Evolutionary conservation across 495 filamentous ascomycete genomes (phyloP).

Genomic region (Penicillium soppii): DNA sequence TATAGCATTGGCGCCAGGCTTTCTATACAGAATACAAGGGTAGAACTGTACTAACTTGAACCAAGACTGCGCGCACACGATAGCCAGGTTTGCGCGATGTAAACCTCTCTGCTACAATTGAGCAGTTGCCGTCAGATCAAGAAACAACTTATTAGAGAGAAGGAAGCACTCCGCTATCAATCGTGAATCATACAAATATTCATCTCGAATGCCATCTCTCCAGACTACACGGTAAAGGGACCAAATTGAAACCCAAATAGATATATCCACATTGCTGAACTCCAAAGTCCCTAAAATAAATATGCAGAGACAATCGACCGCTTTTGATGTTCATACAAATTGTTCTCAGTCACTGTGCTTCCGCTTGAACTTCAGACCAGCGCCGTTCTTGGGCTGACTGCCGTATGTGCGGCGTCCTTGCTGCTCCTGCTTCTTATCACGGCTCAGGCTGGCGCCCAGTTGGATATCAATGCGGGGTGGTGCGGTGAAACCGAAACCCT

Average conservation of each 20-base stretch:
- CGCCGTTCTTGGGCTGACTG: conserved; percentile 55
- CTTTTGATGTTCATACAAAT: conserved; percentile 26
- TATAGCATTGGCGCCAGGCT: too few relatives aligned
- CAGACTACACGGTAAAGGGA: not conserved
- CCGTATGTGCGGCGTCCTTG: conserved; percentile 79
- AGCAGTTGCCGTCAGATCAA: too few relatives aligned
- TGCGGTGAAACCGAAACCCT: conserved; percentile 84
- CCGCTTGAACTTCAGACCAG: conserved; percentile 49
- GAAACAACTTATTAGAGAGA: too few relatives aligned
- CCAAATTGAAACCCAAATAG: conserved; percentile 23
- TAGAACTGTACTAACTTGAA: too few relatives aligned
- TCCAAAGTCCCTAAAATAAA: conserved; percentile 23
- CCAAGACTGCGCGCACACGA: too few relatives aligned
- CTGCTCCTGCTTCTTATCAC: conserved; percentile 78
- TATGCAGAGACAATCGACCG: conserved; percentile 24
- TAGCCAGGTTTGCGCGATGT: too few relatives aligned
- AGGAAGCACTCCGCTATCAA: not conserved
- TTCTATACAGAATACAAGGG: too few relatives aligned
- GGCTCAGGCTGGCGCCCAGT: conserved; percentile 79
- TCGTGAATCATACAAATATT: not conserved
- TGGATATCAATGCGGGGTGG: conserved; percentile 92
- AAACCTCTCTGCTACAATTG: too few relatives aligned
- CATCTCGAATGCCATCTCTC: not conserved
- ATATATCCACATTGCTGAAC: conserved; percentile 33
- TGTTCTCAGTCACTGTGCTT: conserved; percentile 31